Evolutionary conservation across 139 green algal genomes (phyloP), one percentile per base, ranked within the genome.

Genomic region (Mesostigma viride): DNA sequence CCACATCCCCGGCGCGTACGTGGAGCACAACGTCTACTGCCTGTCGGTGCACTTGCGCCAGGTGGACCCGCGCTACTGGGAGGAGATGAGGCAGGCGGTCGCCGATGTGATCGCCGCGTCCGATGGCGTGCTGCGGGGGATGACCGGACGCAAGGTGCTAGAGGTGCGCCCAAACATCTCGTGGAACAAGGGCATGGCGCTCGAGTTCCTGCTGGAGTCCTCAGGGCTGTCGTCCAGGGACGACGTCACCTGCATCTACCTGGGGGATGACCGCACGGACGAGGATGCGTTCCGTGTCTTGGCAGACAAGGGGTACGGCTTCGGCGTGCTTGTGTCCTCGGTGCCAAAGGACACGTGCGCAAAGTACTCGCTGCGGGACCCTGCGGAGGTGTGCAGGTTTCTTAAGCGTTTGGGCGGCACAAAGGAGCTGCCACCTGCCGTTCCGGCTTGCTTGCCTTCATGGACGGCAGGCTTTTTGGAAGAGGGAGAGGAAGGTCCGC

Each of bases 21-120:
- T 98, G 36, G 92, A 98, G 81, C 81, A 98, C 86, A 98, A 98
- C 85, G 95, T 84, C 61, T 98, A 94, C 71, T 96, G 87, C 65
- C 79, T 97, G 5, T 86, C 65, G 3, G 92, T 91, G 31, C 92
- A 98, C 79, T 98, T 94, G 71, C 79, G 92, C 1, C 93, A 95
- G 4, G 72, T 79, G 11, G 24, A n/a, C 32, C 40, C 76, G 56
- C 64, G 75, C 51, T 33, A 62, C 3, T 77, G 74, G 65, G 66
- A 78, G 48, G 6, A 62, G 30, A n/a, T 82, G 58, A 56, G 44
- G 8, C 35, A 77, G 22, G 77, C 71, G 11, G 77, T 83, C n/a
- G 28, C 66, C 3, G 47, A 67, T 8, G 35, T 77, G 1, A 51
- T 82, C 26, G 64, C 32, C 3, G 36, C 72, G 26, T 67, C 86